These are phyloP conservation scores for Aspergillus ostianus DNA, from an alignment of 495 filamentous ascomycete species.

Conservation along the genomic window DNA sequence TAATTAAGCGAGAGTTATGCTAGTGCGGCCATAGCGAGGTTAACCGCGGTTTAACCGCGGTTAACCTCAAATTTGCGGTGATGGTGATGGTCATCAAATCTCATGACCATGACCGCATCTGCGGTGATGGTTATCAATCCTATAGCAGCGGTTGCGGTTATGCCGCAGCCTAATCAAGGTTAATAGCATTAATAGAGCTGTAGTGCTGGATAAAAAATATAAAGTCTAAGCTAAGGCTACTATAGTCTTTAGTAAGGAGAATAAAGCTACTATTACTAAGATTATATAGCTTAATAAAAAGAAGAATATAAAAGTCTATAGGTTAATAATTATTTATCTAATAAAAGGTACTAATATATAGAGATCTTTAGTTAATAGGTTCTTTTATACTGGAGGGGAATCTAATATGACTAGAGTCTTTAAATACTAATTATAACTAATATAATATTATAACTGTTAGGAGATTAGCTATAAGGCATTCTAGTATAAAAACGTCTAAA, in stretches of 20 bases:
- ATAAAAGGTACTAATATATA: slow-evolving; percentile 26
- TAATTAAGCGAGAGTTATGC: no score
- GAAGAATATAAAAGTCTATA: slow-evolving; percentile 27
- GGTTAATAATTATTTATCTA: slow-evolving; percentile 35
- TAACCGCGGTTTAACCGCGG: no score
- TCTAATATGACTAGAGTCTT: slow-evolving; percentile 26
- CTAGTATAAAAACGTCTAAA: slow-evolving; percentile 27
- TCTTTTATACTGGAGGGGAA: slow-evolving; percentile 28
- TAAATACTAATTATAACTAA: slow-evolving; percentile 24
- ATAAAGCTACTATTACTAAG: slow-evolving; percentile 21
- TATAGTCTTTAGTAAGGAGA: slow-evolving; percentile 21
- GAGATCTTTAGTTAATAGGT: slow-evolving; percentile 24
- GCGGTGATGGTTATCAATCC: no score
- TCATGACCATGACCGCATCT: no score
- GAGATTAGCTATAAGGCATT: slow-evolving; percentile 27
- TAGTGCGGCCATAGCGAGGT: no score
- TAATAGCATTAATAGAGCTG: no score
- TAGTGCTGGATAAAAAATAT: neutral
- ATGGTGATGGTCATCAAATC: no score
- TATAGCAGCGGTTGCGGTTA: no score
- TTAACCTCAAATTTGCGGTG: no score
- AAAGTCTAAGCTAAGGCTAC: slow-evolving; percentile 13
- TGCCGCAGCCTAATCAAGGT: no score
- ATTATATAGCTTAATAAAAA: slow-evolving; percentile 32
- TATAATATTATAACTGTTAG: slow-evolving; percentile 30